A percentile compares a stretch with the other conserved stretches of the same genome.
Evolutionary conservation across 176 grass and related monocot species (phyloP).

Genomic region (Neostapfia colusana): DNA sequence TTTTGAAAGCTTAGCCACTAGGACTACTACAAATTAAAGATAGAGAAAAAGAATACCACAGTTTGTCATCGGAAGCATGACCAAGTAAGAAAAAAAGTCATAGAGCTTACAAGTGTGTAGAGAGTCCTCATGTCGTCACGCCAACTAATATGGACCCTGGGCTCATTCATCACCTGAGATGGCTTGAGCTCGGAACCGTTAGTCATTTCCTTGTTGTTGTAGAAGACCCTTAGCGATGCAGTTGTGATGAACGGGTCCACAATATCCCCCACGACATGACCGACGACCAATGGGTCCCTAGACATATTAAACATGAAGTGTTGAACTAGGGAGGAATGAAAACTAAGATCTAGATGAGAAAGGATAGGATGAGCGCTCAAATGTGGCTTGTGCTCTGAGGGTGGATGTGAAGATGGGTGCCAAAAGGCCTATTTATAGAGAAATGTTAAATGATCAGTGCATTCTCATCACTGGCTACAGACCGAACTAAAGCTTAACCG

Average conservation of each 20-base stretch:
- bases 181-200: slow-evolving; percentile 84
- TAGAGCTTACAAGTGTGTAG: slow-evolving; percentile 82
- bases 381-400: slow-evolving; percentile 22
- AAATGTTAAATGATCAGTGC: slow-evolving; percentile 21
- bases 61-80: background rate
- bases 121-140: slow-evolving; percentile 81
- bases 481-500: slow-evolving; percentile 15
- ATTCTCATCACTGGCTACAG: background rate
- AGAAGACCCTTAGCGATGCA: slow-evolving; percentile 61
- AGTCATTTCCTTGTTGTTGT: slow-evolving; percentile 74
- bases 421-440: slow-evolving; percentile 53
- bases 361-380: slow-evolving; percentile 39
- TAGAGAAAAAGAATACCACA: background rate
- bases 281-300: slow-evolving; percentile 78
- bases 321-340: background rate
- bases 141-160: slow-evolving; percentile 61
- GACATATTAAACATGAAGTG: slow-evolving; percentile 53
- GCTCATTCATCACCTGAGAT: slow-evolving; percentile 66
- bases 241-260: slow-evolving; percentile 66
- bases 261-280: slow-evolving; percentile 80
- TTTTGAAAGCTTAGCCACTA: background rate
- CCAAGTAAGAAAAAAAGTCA: background rate
- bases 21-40: slow-evolving; percentile 22
- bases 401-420: slow-evolving; percentile 20
- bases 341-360: slow-evolving; percentile 6